These are phyloP conservation scores for Fusarium acutatum DNA, from an alignment of 2,329 filamentous ascomycete genomes.

Conservation along the genomic window DNA sequence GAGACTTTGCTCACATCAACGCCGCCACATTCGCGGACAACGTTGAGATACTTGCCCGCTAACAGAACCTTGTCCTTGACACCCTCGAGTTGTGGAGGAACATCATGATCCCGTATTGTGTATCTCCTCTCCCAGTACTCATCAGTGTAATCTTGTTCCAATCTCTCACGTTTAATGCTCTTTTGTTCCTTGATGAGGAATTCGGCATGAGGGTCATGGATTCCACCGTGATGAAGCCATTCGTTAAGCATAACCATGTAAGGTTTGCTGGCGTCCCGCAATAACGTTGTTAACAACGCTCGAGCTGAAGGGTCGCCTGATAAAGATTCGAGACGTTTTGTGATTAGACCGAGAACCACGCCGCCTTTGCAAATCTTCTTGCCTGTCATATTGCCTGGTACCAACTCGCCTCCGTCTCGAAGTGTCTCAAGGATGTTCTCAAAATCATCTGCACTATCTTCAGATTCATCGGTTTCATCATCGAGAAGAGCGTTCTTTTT, in stretches of 20 bases:
- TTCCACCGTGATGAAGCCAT: conserved; percentile 95
- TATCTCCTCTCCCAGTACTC: conserved; percentile 99
- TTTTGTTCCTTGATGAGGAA: conserved; percentile 96
- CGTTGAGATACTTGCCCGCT: conserved; percentile 97
- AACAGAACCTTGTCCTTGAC: conserved; percentile 95
- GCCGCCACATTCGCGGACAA: conserved; percentile 95
- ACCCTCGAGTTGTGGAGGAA: conserved; percentile 89
- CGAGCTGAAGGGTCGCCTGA: conserved; percentile 92
- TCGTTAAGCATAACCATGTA: conserved; percentile 99
- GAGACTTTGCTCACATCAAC: conserved; percentile 92
- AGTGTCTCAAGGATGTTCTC: conserved; percentile 93
- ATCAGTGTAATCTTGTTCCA: conserved; percentile 97
- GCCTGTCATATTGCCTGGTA: conserved; percentile 78
- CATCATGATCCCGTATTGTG: conserved; percentile 88
- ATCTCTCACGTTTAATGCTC: conserved; percentile 87
- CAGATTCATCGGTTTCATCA: conserved; percentile 76
- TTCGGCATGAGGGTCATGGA: conserved; percentile 92
- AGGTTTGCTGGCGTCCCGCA: conserved; percentile 88
- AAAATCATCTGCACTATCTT: conserved; percentile 82
- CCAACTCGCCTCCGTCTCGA: conserved; percentile 83
- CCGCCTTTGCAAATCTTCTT: conserved; percentile 98
- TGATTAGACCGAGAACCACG: conserved; percentile 88
- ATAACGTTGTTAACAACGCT: conserved; percentile 79
- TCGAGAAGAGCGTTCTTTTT: conserved; percentile 89
- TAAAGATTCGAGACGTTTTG: conserved; percentile 84